Evolutionary conservation across 768 basidiomycete species (phyloP), one percentile per base, ranked within the genome.

Genomic region (Cubamyces lactineus): DNA sequence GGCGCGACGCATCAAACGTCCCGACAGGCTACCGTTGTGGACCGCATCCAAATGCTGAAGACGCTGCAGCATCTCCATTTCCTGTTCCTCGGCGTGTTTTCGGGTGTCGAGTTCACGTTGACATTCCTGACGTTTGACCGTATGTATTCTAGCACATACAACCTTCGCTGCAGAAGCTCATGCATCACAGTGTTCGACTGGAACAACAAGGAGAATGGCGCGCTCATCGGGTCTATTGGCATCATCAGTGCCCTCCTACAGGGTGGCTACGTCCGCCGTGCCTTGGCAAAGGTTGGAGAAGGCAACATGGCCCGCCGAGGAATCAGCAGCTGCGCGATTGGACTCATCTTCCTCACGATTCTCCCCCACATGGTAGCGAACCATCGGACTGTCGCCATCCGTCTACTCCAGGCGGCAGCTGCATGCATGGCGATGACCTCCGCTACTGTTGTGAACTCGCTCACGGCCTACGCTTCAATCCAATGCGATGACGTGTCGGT

Each of bases 21-120:
- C 26, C 28, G 63, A 16, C 57, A 57, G 19, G 64, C 65, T 53
- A 67, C 67, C 24, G 71, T 74, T 15, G 77, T 84, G 66, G 75
- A 84, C 57, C 84, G 92, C 38, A 75, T 93, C 56, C 63, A 70
- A 23, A 71, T 81, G 24, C 82, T 98, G 53, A 80, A 77, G 66
- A 72, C 78, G 9, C 78, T 96, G 46, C 86, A 88, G 41, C 75
- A 77, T 46, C 73, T 92, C 16, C 96, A 98, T 72, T 89, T 94
- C 72, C 74, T 87, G 48, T 99, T 98, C 79, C 78, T 98, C 62
- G 84, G 88, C 54, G 72, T 96, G 52, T 98, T 99, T 75, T 96
- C 96, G 1, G 96, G 96, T 13, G 85, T 97, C 52, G 96, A 99
- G 72, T 98, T 98, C 75, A 99, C 96, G 0, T 80, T 99, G 21